Evolutionary conservation across 192 early-diverging fungal genomes (phyloP).

Genomic region (Funneliformis mosseae): DNA sequence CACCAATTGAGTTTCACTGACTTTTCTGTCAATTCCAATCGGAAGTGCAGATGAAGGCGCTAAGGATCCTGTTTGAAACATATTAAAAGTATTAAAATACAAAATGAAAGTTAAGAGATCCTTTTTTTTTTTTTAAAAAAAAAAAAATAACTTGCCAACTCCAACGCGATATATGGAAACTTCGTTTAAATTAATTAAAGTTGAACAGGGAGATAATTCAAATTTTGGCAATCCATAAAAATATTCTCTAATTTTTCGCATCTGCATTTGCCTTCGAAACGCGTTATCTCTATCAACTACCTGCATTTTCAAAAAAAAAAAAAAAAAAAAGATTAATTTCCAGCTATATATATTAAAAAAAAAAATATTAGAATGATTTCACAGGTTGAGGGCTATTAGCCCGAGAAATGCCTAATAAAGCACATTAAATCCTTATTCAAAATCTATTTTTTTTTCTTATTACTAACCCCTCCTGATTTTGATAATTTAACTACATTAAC

Average conservation of each 20-base stretch:
- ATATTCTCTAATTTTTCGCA: constrained; percentile 83
- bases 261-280: constrained; percentile 69
- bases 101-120: background rate
- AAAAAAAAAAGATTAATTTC: background rate
- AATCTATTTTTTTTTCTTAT: background rate
- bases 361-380: no score
- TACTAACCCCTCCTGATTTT: constrained; percentile 88
- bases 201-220: constrained; percentile 83
- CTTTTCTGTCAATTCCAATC: constrained; percentile 77
- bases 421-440: no score
- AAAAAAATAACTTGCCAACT: constrained; percentile 51
- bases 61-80: constrained; percentile 50
- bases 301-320: constrained; percentile 37
- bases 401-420: no score
- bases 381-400: no score
- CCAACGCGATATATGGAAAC: constrained; percentile 77
- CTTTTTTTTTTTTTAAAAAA: no score
- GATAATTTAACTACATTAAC: constrained; percentile 82
- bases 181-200: constrained; percentile 78
- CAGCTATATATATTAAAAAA: background rate
- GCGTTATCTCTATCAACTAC: constrained; percentile 84
- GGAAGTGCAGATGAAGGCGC: constrained; percentile 93
- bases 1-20: constrained; percentile 79
- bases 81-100: background rate
- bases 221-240: constrained; percentile 87